Conservation (phyloP, 108 stramenopile genomes). For the Phaeodactylum tricornutum region DNA sequence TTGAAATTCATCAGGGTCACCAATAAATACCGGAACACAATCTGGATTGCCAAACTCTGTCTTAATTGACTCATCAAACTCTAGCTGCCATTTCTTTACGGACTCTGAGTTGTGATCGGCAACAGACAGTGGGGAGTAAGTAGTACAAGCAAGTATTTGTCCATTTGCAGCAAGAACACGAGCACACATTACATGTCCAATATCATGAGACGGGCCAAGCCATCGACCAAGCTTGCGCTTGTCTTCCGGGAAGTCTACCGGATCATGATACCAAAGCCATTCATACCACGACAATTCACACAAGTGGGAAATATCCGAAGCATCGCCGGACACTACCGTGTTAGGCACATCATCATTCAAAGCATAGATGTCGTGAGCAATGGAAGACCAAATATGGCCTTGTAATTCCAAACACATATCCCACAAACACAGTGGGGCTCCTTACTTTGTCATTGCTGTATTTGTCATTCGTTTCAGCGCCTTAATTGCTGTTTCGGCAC, state of each 20-base stretch:
- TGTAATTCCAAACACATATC: conserved; percentile 12
- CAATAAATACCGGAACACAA: no score
- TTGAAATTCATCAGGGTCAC: no score
- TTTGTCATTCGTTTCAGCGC: conserved; percentile 15
- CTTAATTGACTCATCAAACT: conserved; percentile 9
- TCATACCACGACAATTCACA: conserved; percentile 25
- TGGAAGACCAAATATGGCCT: conserved; percentile 11
- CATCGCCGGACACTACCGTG: neutral
- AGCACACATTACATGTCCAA: conserved; percentile 7
- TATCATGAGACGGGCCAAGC: conserved; percentile 13
- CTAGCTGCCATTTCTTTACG: neutral
- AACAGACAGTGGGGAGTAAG: conserved; percentile 1
- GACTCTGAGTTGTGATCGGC: neutral
- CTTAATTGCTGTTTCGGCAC: conserved; percentile 16
- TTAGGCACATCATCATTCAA: conserved; percentile 8
- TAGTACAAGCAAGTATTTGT: neutral
- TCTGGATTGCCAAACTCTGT: neutral
- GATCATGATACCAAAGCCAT: conserved; percentile 15
- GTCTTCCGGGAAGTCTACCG: neutral
- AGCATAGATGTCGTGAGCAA: conserved; percentile 8
- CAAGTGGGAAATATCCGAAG: conserved; percentile 1
- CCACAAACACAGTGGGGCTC: conserved; percentile 13
- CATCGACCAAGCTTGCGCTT: conserved; percentile 12
- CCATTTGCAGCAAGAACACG: conserved; percentile 13
- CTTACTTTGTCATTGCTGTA: conserved; percentile 6